Conservation (phyloP, 306 rosid species). For the Acmispon strigosus region DNA sequence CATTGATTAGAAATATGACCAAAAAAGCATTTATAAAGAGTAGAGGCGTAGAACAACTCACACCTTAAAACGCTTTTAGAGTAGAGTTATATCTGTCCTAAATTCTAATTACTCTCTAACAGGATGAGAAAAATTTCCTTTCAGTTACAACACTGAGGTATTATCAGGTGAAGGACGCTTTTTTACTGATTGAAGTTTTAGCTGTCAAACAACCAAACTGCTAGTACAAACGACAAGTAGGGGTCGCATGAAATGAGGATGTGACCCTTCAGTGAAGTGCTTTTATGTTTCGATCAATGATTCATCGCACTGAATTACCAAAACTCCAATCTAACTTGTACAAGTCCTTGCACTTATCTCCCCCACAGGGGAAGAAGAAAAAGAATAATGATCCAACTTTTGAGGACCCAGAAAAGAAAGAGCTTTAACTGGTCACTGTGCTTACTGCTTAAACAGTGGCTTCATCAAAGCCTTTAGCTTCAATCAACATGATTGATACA, state of each 20-base stretch:
- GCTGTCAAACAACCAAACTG: slow-evolving; percentile 16
- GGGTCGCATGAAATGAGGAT: slow-evolving; percentile 26
- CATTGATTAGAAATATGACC: too few relatives aligned
- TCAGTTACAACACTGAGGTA: slow-evolving; percentile 17
- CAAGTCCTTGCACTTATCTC: slow-evolving; percentile 21
- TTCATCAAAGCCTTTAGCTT: slow-evolving; percentile 22
- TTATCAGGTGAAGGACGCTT: slow-evolving; percentile 28
- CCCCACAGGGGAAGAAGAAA: background rate
- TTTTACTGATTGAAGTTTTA: slow-evolving; percentile 24
- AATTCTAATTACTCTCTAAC: background rate
- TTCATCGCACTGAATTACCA: slow-evolving; percentile 16
- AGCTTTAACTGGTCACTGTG: slow-evolving; percentile 19
- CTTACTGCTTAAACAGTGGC: slow-evolving; percentile 15
- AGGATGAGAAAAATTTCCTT: background rate
- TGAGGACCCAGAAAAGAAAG: slow-evolving; percentile 10
- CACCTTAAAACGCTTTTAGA: too few relatives aligned
- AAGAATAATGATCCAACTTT: slow-evolving; percentile 19
- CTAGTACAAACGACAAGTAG: slow-evolving; percentile 27
- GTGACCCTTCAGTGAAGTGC: slow-evolving; percentile 29
- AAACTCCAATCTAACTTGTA: slow-evolving; percentile 10
- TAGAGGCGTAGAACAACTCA: too few relatives aligned
- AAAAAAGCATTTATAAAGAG: too few relatives aligned
- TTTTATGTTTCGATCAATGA: slow-evolving; percentile 24
- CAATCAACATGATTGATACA: slow-evolving; percentile 13
- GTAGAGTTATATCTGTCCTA: too few relatives aligned